Percentiles rank a stretch among this genome's conserved stretches.
Evolutionary conservation across 1,139 yeast genomes (phyloP).

Genomic region (Geotrichum restrictum): DNA sequence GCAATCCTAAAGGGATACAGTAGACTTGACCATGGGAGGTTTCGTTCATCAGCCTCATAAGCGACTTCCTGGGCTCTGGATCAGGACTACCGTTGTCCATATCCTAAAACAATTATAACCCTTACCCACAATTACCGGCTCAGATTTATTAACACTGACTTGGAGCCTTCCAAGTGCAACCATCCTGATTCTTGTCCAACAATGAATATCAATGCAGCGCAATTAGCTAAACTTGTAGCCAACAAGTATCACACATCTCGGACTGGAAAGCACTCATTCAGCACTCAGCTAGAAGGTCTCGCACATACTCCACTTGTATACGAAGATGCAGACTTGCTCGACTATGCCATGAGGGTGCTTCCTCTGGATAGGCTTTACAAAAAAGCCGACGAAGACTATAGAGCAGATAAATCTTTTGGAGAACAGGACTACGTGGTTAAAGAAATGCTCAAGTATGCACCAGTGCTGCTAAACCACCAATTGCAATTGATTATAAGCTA

Average conservation of each 20-base stretch:
- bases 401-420: constrained; percentile 39
- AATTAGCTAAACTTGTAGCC: constrained; percentile 6
- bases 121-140: too few relatives aligned
- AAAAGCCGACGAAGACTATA: constrained; percentile 41
- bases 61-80: too few relatives aligned
- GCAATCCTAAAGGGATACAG: too few relatives aligned
- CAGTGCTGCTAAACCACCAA: constrained; percentile 11
- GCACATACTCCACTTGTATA: constrained; percentile 36
- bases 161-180: too few relatives aligned
- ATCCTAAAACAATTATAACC: too few relatives aligned
- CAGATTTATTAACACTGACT: too few relatives aligned
- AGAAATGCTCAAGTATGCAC: constrained; percentile 48
- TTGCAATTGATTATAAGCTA: constrained; percentile 1
- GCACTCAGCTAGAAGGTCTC: constrained; percentile 3
- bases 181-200: too few relatives aligned
- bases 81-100: too few relatives aligned
- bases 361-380: constrained; percentile 40
- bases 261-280: constrained; percentile 10
- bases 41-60: too few relatives aligned
- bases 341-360: constrained; percentile 39
- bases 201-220: neutral
- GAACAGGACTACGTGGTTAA: constrained; percentile 68
- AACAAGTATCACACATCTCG: neutral
- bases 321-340: constrained; percentile 38
- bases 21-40: too few relatives aligned